Evolutionary conservation across 768 basidiomycete species (phyloP).

Genomic region (Termitomyces sp.): DNA sequence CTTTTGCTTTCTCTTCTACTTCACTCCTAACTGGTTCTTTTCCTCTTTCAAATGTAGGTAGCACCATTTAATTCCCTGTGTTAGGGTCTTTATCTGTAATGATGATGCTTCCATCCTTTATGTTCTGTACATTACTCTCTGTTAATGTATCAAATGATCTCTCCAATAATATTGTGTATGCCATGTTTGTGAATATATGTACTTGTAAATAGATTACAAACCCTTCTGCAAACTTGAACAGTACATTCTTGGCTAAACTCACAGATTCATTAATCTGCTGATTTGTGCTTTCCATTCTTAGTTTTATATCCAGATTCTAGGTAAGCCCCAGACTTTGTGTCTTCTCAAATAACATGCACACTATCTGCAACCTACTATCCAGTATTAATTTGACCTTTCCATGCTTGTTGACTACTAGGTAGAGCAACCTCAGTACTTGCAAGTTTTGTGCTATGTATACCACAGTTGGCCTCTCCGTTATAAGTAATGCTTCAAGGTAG

Average conservation of each 20-base stretch:
- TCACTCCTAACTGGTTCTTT: too few species aligned
- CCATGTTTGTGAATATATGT: neutral
- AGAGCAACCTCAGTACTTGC: neutral
- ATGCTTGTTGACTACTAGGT: neutral
- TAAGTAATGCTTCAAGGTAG: neutral
- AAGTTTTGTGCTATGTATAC: neutral
- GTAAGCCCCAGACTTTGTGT: too few species aligned
- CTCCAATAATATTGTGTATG: neutral
- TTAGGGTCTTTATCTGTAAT: neutral
- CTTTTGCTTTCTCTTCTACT: too few species aligned
- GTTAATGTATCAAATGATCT: constrained; percentile 8
- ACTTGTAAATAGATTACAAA: too few species aligned
- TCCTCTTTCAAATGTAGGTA: neutral
- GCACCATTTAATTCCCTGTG: neutral
- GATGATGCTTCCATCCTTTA: neutral
- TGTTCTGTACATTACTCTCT: too few species aligned
- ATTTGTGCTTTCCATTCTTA: neutral
- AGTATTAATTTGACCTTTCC: neutral
- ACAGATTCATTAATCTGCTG: too few species aligned
- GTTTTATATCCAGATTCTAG: neutral
- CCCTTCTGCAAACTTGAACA: constrained; percentile 8
- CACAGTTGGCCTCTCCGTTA: neutral
- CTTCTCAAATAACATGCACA: neutral
- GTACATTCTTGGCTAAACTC: neutral
- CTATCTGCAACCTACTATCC: neutral